Conservation (phyloP, 2,329 filamentous ascomycete genomes). For the Pochonia chlamydosporia region DNA sequence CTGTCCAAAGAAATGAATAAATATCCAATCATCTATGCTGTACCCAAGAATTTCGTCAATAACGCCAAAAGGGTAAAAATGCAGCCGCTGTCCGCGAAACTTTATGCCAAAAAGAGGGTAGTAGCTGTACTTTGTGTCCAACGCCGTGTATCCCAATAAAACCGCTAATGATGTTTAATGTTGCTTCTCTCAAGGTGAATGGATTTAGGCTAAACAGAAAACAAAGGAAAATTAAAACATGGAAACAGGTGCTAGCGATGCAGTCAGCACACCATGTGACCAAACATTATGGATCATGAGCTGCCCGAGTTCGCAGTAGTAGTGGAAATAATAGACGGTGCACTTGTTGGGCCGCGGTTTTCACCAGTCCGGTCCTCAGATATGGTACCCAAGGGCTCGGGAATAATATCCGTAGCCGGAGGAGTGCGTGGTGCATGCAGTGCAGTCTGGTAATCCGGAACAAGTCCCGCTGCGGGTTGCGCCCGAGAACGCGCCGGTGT, state of each 20-base stretch:
- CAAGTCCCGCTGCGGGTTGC: constrained; percentile 39
- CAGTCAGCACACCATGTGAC: neutral
- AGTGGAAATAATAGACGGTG: neutral
- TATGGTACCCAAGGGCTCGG: constrained; percentile 25
- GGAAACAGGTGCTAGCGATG: neutral
- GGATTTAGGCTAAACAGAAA: neutral
- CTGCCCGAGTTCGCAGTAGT: neutral
- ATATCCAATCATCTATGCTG: no score
- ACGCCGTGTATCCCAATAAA: neutral
- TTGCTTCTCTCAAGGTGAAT: neutral
- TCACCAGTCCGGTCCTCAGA: constrained; percentile 24
- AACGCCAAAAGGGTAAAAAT: neutral
- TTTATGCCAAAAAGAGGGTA: neutral
- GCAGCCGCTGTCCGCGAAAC: neutral
- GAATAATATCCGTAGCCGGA: constrained; percentile 25
- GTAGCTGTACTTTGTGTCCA: neutral
- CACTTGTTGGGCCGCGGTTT: constrained; percentile 1
- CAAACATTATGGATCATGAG: neutral
- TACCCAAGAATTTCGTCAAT: no score
- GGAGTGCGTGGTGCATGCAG: constrained; percentile 47
- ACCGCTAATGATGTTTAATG: neutral
- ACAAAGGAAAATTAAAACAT: neutral
- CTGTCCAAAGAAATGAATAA: no score
- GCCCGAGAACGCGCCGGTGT: constrained; percentile 52
- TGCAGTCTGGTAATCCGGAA: constrained; percentile 64